Evolutionary conservation across 768 basidiomycete genomes (phyloP).

Genomic region (Tylopilus vinaceipallidus): DNA sequence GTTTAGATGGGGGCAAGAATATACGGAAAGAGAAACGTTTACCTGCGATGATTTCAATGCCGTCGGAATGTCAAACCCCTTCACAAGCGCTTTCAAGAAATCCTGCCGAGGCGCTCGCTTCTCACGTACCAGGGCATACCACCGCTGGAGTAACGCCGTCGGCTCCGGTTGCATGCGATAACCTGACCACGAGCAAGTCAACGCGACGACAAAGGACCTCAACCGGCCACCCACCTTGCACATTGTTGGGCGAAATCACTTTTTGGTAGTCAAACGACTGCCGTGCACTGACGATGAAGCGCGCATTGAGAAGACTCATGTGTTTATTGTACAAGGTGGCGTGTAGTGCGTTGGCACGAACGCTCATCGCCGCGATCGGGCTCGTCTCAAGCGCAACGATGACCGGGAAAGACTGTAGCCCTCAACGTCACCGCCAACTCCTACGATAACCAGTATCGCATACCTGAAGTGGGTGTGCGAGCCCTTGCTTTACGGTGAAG

Average conservation of each 20-base stretch:
- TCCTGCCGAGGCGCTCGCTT: constrained; percentile 85
- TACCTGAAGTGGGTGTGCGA: constrained; percentile 92
- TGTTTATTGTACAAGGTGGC: constrained; percentile 85
- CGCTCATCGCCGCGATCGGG: constrained; percentile 53
- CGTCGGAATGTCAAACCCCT: constrained; percentile 75
- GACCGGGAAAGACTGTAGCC: constrained; percentile 76
- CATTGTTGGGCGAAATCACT: constrained; percentile 42
- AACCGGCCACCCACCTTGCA: constrained; percentile 47
- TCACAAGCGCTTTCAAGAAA: constrained; percentile 79
- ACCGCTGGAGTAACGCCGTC: constrained; percentile 76
- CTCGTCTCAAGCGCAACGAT: constrained; percentile 94
- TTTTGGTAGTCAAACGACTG: constrained; percentile 84
- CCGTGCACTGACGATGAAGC: constrained; percentile 77
- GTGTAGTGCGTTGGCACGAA: constrained; percentile 79
- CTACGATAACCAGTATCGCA: constrained; percentile 16
- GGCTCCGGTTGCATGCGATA: constrained; percentile 64
- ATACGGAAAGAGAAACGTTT: background rate
- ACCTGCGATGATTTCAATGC: constrained; percentile 59
- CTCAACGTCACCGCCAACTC: background rate
- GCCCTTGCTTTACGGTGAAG: constrained; percentile 92
- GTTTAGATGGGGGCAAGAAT: background rate
- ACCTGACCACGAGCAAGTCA: constrained; percentile 41
- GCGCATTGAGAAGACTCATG: constrained; percentile 81
- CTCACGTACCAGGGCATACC: constrained; percentile 91
- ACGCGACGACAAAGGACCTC: background rate